Evolutionary conservation across 2,329 filamentous ascomycete genomes (phyloP).

Genomic region (Pseudogymnoascus pannorum): DNA sequence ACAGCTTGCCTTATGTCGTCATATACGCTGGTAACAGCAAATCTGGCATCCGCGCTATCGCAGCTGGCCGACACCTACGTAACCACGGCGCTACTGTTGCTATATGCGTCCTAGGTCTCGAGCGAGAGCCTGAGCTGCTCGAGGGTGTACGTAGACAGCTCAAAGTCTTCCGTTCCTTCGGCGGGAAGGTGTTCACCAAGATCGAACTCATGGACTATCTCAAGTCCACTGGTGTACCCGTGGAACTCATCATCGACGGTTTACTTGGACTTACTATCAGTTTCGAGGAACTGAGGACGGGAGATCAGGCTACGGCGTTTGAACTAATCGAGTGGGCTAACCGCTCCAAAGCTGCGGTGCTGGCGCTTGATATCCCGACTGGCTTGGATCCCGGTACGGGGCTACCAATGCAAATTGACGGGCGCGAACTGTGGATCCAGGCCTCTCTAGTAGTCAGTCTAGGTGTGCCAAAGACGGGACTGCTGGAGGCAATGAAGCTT

Average conservation of each 20-base stretch:
- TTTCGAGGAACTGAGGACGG: conserved; percentile 79
- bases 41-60: conserved; percentile 74
- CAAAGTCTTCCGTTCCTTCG: conserved; percentile 75
- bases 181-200: conserved; percentile 62
- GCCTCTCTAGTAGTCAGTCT: conserved; percentile 78
- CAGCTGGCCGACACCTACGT: conserved; percentile 77
- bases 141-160: conserved; percentile 76
- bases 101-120: conserved; percentile 76
- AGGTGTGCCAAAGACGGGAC: conserved; percentile 77
- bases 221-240: conserved; percentile 51
- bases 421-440: conserved; percentile 69
- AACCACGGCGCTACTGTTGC: conserved; percentile 77
- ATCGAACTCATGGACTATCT: conserved; percentile 54
- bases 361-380: conserved; percentile 86
- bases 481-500: conserved; percentile 61
- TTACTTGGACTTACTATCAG: conserved; percentile 78
- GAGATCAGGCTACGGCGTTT: conserved; percentile 76
- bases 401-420: conserved; percentile 59
- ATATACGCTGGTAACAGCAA: conserved; percentile 95
- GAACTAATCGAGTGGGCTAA: conserved; percentile 94
- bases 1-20: conserved; percentile 41
- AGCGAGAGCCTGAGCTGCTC: conserved; percentile 72
- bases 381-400: conserved; percentile 77
- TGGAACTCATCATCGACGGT: conserved; percentile 82
- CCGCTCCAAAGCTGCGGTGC: conserved; percentile 70